Evolutionary conservation across 2,329 filamentous ascomycete species (phyloP), one percentile per base, ranked within the genome.

Genomic region (Didymella sp.): DNA sequence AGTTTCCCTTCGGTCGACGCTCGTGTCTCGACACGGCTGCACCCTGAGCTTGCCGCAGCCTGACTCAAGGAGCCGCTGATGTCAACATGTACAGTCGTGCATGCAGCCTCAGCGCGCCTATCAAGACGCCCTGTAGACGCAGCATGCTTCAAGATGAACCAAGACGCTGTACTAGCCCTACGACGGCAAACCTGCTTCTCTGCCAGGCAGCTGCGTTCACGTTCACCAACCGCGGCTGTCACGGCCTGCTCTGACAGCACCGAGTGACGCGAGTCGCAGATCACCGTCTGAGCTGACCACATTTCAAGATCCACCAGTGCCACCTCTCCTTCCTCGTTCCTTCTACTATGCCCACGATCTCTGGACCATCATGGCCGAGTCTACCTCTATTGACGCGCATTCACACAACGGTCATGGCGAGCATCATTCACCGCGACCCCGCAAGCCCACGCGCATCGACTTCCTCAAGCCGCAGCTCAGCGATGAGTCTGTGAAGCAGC

Each of bases 401-500:
- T 6, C 56, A 30, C 61, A 53, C 25, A 71, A 70, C 47, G 73
- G 69, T 24, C 54, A 71, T 38, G 49, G 61, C 28, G 66, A 73
- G 3, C 63, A 68, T 42, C 67, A 70, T 42, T 59, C 74, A 33
- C 75, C 75, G 31, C 73, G 74, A 37, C 66, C 75, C 38, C 72
- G 76, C 56, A 76, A 75, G 59, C 71, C 75, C 0, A 70, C 61
- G 11, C 66, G 67, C 24, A 70, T 72, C 45, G 70, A 75, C 56
- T 56, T 76, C 42, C 62, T 76, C 44, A 75, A 73, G 42, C 73
- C 73, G 11, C 70, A 68, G 33, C 62, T 73, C 25, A 71, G 67
- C 54, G 72, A 77, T 13, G 73, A 75, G 19, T 45, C 64, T 12
- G 61, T 71, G 17, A 62, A 56, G 40, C 64, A 62, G 40, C 42